A percentile compares a stretch with the other conserved stretches of the same genome.
Conservation (phyloP, 805 yeast species). For the Ogataea saltuana region DNA sequence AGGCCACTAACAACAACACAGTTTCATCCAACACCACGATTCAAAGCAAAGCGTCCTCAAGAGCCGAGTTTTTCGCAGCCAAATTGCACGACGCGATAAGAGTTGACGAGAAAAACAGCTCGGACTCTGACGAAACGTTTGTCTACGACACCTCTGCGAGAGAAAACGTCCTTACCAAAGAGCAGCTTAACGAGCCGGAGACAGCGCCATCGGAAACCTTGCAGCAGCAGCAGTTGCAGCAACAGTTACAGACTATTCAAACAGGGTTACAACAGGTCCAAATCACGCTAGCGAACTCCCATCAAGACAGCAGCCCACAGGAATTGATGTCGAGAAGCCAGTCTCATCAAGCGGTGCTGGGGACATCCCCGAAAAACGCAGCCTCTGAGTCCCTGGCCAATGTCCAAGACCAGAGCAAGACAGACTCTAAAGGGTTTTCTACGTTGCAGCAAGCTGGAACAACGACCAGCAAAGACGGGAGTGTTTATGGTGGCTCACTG, state of each 20-base stretch:
- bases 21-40: slow-evolving; percentile 30
- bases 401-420: not conserved
- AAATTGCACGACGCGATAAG: slow-evolving; percentile 92
- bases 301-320: not conserved
- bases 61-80: slow-evolving; percentile 94
- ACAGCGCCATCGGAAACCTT: slow-evolving; percentile 18
- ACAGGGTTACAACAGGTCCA: not conserved
- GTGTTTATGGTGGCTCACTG: slow-evolving; percentile 9
- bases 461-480: slow-evolving; percentile 10
- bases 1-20: slow-evolving; percentile 23
- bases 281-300: slow-evolving; percentile 14
- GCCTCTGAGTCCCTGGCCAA: not conserved
- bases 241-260: slow-evolving; percentile 16
- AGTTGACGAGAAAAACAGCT: slow-evolving; percentile 65
- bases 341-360: slow-evolving; percentile 5
- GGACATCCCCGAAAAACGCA: slow-evolving; percentile 3
- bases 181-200: slow-evolving; percentile 27
- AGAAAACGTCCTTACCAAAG: slow-evolving; percentile 8
- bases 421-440: not conserved
- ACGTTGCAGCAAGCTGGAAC: not conserved
- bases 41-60: slow-evolving; percentile 57
- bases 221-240: slow-evolving; percentile 12
- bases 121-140: slow-evolving; percentile 92
- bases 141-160: slow-evolving; percentile 68
- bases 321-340: slow-evolving; percentile 13